Percentiles rank a stretch among this genome's conserved stretches.
These are phyloP conservation scores for Calonectria fujianensis DNA, from an alignment of 2,329 filamentous ascomycete species.

Conservation along the genomic window DNA sequence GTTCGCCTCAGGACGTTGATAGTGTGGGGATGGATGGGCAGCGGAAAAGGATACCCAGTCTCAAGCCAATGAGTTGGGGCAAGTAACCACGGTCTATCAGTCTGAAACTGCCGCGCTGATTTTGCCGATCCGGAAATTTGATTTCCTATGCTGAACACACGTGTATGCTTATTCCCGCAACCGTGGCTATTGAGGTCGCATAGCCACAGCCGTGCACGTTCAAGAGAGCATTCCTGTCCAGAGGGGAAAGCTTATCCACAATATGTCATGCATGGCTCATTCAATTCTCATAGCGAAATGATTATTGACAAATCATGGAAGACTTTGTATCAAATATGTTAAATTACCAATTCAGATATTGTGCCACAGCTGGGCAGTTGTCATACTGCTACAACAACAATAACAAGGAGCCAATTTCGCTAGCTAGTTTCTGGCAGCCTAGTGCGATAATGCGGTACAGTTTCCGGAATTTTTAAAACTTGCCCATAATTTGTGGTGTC, in stretches of 20 bases:
- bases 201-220: neutral
- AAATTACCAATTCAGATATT: neutral
- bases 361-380: neutral
- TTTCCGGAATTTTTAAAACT: neutral
- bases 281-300: neutral
- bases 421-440: neutral
- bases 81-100: neutral
- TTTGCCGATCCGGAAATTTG: conserved; percentile 31
- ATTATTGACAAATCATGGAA: conserved; percentile 1
- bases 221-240: neutral
- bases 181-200: conserved; percentile 13
- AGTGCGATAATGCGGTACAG: neutral
- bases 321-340: neutral
- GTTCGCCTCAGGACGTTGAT: conserved; percentile 31
- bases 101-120: conserved; percentile 9
- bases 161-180: conserved; percentile 7
- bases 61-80: neutral
- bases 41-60: conserved; percentile 42
- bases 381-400: no score
- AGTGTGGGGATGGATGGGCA: conserved; percentile 26
- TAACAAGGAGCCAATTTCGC: neutral
- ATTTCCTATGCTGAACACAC: neutral
- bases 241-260: conserved; percentile 6
- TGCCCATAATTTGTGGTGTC: no score
- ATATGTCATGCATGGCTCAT: neutral